Evolutionary conservation across 2,329 filamentous ascomycete genomes (phyloP).

Genomic region (Aspergillus novofumigatus): DNA sequence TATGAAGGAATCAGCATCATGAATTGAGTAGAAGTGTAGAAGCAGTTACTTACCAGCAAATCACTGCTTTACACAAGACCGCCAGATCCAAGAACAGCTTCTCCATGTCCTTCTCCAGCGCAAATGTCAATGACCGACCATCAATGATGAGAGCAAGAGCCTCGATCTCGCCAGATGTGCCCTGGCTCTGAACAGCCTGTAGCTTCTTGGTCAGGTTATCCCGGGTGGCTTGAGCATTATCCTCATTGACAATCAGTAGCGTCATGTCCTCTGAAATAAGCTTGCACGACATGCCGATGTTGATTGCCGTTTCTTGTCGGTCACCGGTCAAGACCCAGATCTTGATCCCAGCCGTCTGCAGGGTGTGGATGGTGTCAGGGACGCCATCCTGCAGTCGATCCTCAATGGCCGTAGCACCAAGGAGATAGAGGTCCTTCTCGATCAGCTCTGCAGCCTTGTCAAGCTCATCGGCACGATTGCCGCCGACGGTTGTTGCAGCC

Average conservation of each 20-base stretch:
- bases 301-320: slow-evolving; percentile 97
- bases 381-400: slow-evolving; percentile 96
- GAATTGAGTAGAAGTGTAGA: background rate
- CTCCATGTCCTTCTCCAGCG: slow-evolving; percentile 88
- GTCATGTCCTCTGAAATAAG: slow-evolving; percentile 99
- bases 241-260: slow-evolving; percentile 91
- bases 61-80: slow-evolving; percentile 96
- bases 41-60: slow-evolving; percentile 62
- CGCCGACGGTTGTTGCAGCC: slow-evolving; percentile 83
- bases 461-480: slow-evolving; percentile 87
- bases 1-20: slow-evolving; percentile 31
- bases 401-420: slow-evolving; percentile 95
- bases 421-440: slow-evolving; percentile 82
- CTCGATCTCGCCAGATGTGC: slow-evolving; percentile 61
- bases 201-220: slow-evolving; percentile 92
- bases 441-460: slow-evolving; percentile 97
- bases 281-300: slow-evolving; percentile 99
- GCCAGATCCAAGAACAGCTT: slow-evolving; percentile 90
- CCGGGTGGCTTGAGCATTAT: slow-evolving; percentile 69
- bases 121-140: slow-evolving; percentile 89
- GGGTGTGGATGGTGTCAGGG: slow-evolving; percentile 93
- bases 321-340: slow-evolving; percentile 98
- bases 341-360: slow-evolving; percentile 96
- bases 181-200: slow-evolving; percentile 81
- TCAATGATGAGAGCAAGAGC: slow-evolving; percentile 90